Conservation (phyloP, 441 rosid genomes). For the Lepidium campestre region DNA sequence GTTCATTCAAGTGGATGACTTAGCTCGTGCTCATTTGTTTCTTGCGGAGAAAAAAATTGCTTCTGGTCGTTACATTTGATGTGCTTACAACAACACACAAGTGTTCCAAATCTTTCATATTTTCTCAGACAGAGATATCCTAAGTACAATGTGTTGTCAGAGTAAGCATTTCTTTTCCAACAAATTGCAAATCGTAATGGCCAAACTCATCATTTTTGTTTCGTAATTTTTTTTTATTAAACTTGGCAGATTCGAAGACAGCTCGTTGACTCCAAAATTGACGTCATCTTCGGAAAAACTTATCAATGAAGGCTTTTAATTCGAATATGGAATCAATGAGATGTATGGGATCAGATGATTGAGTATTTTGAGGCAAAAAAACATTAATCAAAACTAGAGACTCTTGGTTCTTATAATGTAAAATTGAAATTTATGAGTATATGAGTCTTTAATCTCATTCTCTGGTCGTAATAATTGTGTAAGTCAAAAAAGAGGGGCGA, state of each 20-base stretch:
- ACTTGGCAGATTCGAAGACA: conserved; percentile 56
- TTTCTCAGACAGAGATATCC: conserved; percentile 64
- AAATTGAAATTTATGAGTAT: background rate
- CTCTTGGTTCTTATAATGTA: background rate
- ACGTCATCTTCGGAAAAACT: conserved; percentile 63
- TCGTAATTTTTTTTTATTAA: background rate
- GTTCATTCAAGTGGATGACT: conserved; percentile 65
- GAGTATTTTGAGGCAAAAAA: conserved; percentile 42
- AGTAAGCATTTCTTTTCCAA: conserved; percentile 39
- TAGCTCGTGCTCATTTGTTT: conserved; percentile 75
- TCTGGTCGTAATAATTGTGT: too few species aligned
- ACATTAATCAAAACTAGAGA: conserved; percentile 36
- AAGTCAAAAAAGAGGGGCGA: too few species aligned
- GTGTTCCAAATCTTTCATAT: conserved; percentile 53
- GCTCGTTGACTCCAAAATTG: conserved; percentile 55
- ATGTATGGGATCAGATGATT: conserved; percentile 66
- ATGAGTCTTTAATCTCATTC: conserved; percentile 12
- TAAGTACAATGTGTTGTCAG: conserved; percentile 46
- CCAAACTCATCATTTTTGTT: background rate
- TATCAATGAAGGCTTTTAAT: conserved; percentile 55
- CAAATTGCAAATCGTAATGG: background rate
- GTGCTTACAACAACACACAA: conserved; percentile 57
- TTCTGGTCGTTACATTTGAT: conserved; percentile 78
- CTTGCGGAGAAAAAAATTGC: conserved; percentile 76
- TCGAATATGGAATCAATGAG: conserved; percentile 62